These are phyloP conservation scores for Cystofilobasidium capitatum DNA, from an alignment of 768 basidiomycete species.

Conservation along the genomic window DNA sequence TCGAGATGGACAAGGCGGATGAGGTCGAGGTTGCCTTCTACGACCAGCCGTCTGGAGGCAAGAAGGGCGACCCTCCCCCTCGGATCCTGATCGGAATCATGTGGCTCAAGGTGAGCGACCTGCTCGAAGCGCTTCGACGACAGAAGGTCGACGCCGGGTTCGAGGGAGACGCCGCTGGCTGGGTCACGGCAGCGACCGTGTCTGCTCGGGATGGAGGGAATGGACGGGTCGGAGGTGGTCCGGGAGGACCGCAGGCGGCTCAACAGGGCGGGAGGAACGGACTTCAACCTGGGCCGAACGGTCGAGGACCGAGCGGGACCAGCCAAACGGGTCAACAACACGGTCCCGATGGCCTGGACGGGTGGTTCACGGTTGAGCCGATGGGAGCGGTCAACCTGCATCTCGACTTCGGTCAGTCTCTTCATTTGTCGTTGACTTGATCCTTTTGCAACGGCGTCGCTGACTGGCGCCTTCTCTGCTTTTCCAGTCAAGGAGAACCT, in stretches of 20 bases:
- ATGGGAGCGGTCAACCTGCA: slow-evolving; percentile 83
- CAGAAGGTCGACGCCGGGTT: slow-evolving; percentile 66
- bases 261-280: slow-evolving; percentile 10
- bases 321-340: slow-evolving; percentile 28
- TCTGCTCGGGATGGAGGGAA: slow-evolving; percentile 13
- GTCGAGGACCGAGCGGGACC: not conserved
- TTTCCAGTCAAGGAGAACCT: slow-evolving; percentile 88
- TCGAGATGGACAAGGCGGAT: slow-evolving; percentile 93
- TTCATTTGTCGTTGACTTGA: not conserved
- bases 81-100: slow-evolving; percentile 63
- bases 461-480: not conserved
- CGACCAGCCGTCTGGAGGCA: slow-evolving; percentile 72
- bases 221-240: not conserved
- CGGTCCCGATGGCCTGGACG: slow-evolving; percentile 70
- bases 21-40: slow-evolving; percentile 95
- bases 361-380: slow-evolving; percentile 95
- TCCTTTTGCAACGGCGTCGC: not conserved
- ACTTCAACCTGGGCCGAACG: slow-evolving; percentile 42
- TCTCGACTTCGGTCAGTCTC: slow-evolving; percentile 76
- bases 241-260: not conserved
- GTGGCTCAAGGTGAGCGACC: slow-evolving; percentile 87
- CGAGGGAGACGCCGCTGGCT: slow-evolving; percentile 75
- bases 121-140: slow-evolving; percentile 82
- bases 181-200: slow-evolving; percentile 70
- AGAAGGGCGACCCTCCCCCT: slow-evolving; percentile 56